phyloP scores from a whole-genome alignment of 177 flowering plant genomes.

The Vitis hybrid region DNA sequence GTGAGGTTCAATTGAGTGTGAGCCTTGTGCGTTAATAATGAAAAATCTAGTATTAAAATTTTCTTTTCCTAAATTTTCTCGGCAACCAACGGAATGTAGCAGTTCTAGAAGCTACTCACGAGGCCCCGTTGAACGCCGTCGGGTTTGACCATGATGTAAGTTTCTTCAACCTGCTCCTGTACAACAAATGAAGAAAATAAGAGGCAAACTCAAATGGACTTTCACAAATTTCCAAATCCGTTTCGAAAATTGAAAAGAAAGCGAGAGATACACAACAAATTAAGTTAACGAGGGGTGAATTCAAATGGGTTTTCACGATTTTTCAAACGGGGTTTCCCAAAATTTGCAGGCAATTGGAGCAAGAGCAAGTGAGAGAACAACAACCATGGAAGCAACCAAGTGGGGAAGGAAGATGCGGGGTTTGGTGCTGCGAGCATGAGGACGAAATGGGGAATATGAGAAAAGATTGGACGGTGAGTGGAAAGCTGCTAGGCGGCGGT shows the following conservation, averaged over 20 bases:
- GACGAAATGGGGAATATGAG: conserved; percentile 26
- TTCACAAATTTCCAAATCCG: background rate
- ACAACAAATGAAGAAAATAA: conserved; percentile 8
- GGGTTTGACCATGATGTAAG: conserved; percentile 94
- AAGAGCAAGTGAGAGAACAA: conserved; percentile 16
- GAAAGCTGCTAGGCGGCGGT: conserved; percentile 47
- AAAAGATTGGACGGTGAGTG: conserved; percentile 41
- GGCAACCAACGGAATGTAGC: background rate
- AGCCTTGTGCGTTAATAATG: background rate
- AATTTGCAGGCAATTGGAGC: background rate
- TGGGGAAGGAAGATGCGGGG: conserved; percentile 80
- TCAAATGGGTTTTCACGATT: too few species aligned
- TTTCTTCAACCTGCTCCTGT: conserved; percentile 77
- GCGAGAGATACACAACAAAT: too few species aligned
- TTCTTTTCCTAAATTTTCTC: background rate
- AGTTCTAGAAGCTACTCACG: conserved; percentile 31
- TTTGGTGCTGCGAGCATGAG: conserved; percentile 25
- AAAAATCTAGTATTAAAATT: background rate
- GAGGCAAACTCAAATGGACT: background rate
- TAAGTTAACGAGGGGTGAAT: too few species aligned
- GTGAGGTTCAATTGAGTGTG: too few species aligned
- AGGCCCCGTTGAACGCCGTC: conserved; percentile 96
- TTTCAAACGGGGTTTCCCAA: background rate
- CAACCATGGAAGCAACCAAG: conserved; percentile 81
- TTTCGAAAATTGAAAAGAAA: background rate